Percentiles rank a stretch among this genome's conserved stretches.
phyloP scores from a whole-genome alignment of 345 rosid species.

The Aethionema arabicum region DNA sequence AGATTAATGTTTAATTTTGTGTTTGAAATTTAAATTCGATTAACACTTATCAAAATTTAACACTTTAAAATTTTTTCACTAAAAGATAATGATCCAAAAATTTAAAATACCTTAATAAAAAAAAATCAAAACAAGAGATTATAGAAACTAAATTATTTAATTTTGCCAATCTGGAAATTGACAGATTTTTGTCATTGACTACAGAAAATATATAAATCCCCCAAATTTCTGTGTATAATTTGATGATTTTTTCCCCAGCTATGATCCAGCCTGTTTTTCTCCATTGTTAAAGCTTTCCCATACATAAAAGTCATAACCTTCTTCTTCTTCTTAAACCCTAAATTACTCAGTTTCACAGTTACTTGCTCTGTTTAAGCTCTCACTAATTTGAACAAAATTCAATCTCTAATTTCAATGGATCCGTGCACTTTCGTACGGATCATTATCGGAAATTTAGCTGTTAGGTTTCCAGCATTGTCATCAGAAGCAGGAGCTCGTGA shows the following conservation, averaged over 20 bases:
- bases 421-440: slow-evolving; percentile 83
- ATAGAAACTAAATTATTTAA: no score
- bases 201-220: slow-evolving; percentile 11
- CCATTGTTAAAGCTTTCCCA: slow-evolving; percentile 15
- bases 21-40: no score
- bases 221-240: background rate
- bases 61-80: no score
- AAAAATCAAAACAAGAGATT: no score
- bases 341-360: background rate
- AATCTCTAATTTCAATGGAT: slow-evolving; percentile 51
- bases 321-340: slow-evolving; percentile 31
- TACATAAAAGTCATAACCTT: background rate
- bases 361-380: background rate
- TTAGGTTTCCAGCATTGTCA: slow-evolving; percentile 43
- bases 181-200: slow-evolving; percentile 4
- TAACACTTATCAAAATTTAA: no score
- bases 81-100: no score
- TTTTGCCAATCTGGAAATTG: no score
- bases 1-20: no score
- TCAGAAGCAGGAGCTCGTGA: slow-evolving; percentile 20
- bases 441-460: slow-evolving; percentile 64
- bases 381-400: background rate
- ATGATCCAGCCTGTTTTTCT: slow-evolving; percentile 58
- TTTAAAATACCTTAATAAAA: no score
- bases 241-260: slow-evolving; percentile 32